phyloP scores from a whole-genome alignment of 2,329 filamentous ascomycete species.

The Colletotrichum phormii region DNA sequence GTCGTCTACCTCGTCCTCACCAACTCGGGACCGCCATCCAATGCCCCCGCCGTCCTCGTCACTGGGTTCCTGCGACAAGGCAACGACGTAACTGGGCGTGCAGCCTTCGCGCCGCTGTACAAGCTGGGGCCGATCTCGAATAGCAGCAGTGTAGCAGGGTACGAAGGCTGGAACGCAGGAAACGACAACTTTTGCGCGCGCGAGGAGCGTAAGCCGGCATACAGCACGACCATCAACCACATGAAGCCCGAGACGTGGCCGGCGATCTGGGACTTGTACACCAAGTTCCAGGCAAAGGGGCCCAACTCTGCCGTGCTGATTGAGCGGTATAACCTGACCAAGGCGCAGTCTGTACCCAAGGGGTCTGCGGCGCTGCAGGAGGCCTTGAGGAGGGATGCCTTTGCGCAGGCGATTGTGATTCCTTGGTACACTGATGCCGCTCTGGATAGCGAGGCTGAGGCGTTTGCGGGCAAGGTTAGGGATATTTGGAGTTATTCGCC shows the following conservation, averaged over 20 bases:
- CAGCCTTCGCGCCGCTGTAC: constrained; percentile 50
- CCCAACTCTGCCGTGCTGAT: constrained; percentile 48
- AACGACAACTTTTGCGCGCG: constrained; percentile 50
- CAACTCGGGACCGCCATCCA: constrained; percentile 31
- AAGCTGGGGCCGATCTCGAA: constrained; percentile 45
- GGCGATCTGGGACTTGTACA: constrained; percentile 51
- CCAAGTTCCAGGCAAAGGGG: constrained; percentile 47
- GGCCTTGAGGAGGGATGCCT: constrained; percentile 47
- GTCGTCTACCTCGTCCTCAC: constrained; percentile 49
- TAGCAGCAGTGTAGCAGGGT: constrained; percentile 44
- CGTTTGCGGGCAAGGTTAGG: constrained; percentile 47
- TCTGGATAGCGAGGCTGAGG: constrained; percentile 48
- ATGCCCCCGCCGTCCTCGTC: constrained; percentile 43
- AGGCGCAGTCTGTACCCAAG: constrained; percentile 40
- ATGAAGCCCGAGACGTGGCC: constrained; percentile 52
- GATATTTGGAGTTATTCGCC: constrained; percentile 42
- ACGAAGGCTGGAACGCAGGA: constrained; percentile 52
- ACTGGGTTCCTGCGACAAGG: constrained; percentile 46
- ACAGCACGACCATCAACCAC: constrained; percentile 45
- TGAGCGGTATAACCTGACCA: constrained; percentile 51
- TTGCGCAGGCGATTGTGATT: constrained; percentile 48
- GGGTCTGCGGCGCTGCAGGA: constrained; percentile 44
- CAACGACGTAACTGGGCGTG: constrained; percentile 43
- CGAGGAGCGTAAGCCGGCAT: constrained; percentile 53
- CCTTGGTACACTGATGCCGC: constrained; percentile 51